Evolutionary conservation across 257 asterid species (phyloP), one percentile per base, ranked within the genome.

Genomic region (Solanum chilense): DNA sequence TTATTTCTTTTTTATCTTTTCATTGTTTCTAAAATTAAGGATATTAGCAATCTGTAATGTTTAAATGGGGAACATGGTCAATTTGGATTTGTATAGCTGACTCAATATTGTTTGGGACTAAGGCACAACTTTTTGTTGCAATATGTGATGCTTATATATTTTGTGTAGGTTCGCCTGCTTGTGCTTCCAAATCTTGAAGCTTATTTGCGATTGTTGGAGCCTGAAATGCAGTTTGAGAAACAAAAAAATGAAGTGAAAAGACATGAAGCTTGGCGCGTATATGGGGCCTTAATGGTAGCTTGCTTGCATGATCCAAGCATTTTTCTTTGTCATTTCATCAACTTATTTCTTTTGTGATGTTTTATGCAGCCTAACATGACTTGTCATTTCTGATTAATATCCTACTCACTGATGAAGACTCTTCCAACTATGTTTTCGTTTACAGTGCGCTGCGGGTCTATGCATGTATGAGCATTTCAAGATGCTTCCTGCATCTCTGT

Each of bases 241-340:
- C 98, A 96, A 91, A 97, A 93, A 92, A 96, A 97, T 90, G 96
- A 94, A 93, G 90, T 92, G 90, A 97, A 96, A 92, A 94, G 99
- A 91, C 98, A 92, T 89, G 99, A 96, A 93, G 98, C 99, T 29
- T 96, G 99, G 99, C 95, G 93, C 89, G 98, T 97, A 41, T 94
- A 96, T 88, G 99, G 99, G 88, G 98, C 98, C 69, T 89, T 97
- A 86, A 89, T 93, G 96, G 99, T 97, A 91, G 88, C 91, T 76
- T 73, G 58, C 27, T 86, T 86, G 74, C 60, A 84, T 41, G 1
- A 15, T 85, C 82, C 62, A 49, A 73, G 31, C 14, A 3, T 52
- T n/a, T 21, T 49, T 73, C 58, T 16, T 60, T 73, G 37, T n/a
- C 56, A 60, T 12, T 71, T 64, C 11, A 11, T 85, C 44, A 29